Evolutionary conservation across 2,329 filamentous ascomycete genomes (phyloP), one percentile per base, ranked within the genome.

Genomic region (Lanzia echinophila): DNA sequence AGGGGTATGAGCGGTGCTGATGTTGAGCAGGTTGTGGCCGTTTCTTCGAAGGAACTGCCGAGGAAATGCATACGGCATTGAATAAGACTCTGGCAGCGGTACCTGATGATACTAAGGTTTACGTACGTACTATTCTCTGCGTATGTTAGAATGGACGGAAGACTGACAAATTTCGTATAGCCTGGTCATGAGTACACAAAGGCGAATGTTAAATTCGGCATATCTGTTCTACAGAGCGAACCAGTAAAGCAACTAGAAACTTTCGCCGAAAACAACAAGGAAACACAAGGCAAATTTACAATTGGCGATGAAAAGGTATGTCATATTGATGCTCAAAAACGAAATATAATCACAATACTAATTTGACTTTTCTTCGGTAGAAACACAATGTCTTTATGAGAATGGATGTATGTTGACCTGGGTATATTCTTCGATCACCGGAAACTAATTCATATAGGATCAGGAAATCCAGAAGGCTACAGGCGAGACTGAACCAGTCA

Each of bases 171-270:
- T 15, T 55, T 13, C 1, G 39, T 20, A 20, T 58, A 92, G 86
- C 91, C 92, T 17, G 94, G 94, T 3, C 94, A 99, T 66, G 94
- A 97, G 71, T 99, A 99, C 73, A 99, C 94, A n/a, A 96, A 94
- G 72, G 81, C 86, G 49, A 99, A 99, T 67, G 90, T 94, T 65
- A 90, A 90, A 69, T 99, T 99, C 67, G 85, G 83, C 46, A 73
- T 87, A 56, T 86, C 85, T 2, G 86, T 97, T 15, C 74, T 86
- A 53, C 83, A 88, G 65, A 87, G 81, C 41, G 84, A 88, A 47
- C 77, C 88, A 0, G 82, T 96, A 58, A 84, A 87, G 75, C 87
- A 84, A 63, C 77, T 99, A 32, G 76, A 88, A 61, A 76, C 79
- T 0, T 96, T 90, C 69, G 87, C 89, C 1, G 82, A 88, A 52